Evolutionary conservation across 139 green algal species (phyloP).

Genomic region (Chlorella sp.): DNA sequence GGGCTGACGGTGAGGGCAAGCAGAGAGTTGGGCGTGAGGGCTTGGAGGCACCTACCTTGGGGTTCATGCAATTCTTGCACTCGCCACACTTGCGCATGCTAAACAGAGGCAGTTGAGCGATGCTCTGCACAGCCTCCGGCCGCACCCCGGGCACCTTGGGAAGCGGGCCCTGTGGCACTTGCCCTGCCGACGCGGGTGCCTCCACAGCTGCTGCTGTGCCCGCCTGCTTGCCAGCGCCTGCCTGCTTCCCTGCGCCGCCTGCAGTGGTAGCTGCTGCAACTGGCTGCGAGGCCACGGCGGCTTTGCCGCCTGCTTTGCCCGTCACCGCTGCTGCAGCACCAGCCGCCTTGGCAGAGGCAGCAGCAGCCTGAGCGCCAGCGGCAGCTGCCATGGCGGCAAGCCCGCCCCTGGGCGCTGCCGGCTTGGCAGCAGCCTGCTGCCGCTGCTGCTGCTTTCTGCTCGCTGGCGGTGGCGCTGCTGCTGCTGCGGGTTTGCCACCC

Average conservation of each 20-base stretch:
- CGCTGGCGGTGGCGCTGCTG: not conserved
- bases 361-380: not conserved
- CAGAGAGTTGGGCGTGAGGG: too few species aligned
- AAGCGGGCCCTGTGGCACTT: not conserved
- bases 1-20: not conserved
- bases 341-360: not conserved
- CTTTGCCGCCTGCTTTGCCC: not conserved
- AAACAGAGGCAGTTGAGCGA: not conserved
- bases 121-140: not conserved
- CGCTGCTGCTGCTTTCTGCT: not conserved
- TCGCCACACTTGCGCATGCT: conserved; percentile 14
- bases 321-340: not conserved
- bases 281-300: not conserved
- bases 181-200: not conserved
- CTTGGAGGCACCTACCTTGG: not conserved
- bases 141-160: conserved; percentile 23
- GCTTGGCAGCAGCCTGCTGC: not conserved
- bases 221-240: not conserved
- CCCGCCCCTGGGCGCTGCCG: not conserved
- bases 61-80: conserved; percentile 36
- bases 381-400: not conserved
- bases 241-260: not conserved
- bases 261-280: not conserved
- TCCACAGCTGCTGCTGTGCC: not conserved
- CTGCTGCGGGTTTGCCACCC: not conserved